These are phyloP conservation scores for Stagonosporopsis tanaceti DNA, from an alignment of 2,329 filamentous ascomycete species.

Conservation along the genomic window DNA sequence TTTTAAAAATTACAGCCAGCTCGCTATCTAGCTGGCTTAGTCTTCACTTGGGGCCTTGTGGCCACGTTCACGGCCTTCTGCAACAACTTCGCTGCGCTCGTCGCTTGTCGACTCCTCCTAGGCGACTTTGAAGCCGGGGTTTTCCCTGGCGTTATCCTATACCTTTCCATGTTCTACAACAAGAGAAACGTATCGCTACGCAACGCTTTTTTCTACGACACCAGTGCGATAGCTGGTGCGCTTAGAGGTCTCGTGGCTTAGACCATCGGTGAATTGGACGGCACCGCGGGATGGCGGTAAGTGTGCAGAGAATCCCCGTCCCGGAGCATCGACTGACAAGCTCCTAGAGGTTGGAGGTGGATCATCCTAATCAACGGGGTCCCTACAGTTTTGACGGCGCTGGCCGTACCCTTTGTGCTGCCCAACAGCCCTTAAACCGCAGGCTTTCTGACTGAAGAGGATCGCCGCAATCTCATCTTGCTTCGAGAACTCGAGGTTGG, in stretches of 20 bases:
- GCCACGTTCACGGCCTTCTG: conserved; percentile 36
- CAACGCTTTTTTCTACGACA: conserved; percentile 61
- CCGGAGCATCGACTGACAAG: background rate
- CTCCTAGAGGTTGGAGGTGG: conserved; percentile 35
- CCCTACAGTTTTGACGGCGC: conserved; percentile 46
- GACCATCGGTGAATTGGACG: conserved; percentile 37
- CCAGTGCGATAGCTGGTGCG: conserved; percentile 62
- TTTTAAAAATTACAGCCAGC: conserved; percentile 53
- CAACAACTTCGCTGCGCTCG: conserved; percentile 36
- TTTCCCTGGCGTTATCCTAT: conserved; percentile 39
- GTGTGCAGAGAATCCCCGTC: background rate
- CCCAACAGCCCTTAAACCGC: conserved; percentile 57
- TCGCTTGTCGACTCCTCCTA: conserved; percentile 39
- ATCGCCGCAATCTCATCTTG: conserved; percentile 31
- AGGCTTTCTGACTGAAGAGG: conserved; percentile 35
- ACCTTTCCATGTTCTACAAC: conserved; percentile 41
- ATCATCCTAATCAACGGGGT: conserved; percentile 45
- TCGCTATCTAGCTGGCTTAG: conserved; percentile 33
- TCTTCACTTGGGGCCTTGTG: conserved; percentile 37
- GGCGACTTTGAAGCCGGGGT: conserved; percentile 42
- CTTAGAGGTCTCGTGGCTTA: conserved; percentile 54
- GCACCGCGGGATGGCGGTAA: conserved; percentile 27
- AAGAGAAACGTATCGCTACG: conserved; percentile 59
- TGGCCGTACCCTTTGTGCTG: conserved; percentile 59
- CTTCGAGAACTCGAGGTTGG: conserved; percentile 51